Conservation (phyloP, 805 yeast species). For the Sungouiella thailandica region DNA sequence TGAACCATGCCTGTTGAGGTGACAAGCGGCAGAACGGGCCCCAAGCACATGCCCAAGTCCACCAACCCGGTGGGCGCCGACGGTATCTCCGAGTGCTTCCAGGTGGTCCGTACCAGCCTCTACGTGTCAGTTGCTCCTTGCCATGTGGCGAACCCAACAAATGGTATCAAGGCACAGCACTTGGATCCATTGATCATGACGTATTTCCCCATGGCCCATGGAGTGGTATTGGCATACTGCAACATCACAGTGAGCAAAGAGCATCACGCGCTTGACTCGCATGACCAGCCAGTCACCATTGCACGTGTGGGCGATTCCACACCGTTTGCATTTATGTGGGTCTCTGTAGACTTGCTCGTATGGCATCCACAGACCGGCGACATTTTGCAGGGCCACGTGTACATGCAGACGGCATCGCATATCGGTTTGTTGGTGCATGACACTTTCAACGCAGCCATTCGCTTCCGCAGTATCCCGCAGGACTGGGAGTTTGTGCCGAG, state of each 20-base stretch:
- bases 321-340: constrained; percentile 89
- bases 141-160: constrained; percentile 60
- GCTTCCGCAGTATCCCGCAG: constrained; percentile 77
- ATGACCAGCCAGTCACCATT: constrained; percentile 38
- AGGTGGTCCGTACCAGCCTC: constrained; percentile 51
- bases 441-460: constrained; percentile 91
- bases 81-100: constrained; percentile 67
- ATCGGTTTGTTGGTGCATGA: constrained; percentile 88
- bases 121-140: constrained; percentile 88
- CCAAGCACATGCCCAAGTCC: too few relatives aligned
- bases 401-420: constrained; percentile 93
- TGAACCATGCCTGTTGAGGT: too few relatives aligned
- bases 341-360: constrained; percentile 70
- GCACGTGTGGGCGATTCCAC: constrained; percentile 72
- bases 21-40: too few relatives aligned
- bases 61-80: constrained; percentile 34
- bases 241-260: constrained; percentile 38
- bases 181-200: constrained; percentile 86
- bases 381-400: constrained; percentile 75
- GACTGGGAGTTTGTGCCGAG: constrained; percentile 82
- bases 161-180: constrained; percentile 84
- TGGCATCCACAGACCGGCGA: constrained; percentile 95
- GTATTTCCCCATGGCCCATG: constrained; percentile 64
- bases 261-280: constrained; percentile 25
- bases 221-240: constrained; percentile 79